phyloP scores from a whole-genome alignment of 2,329 filamentous ascomycete genomes.

The Aspergillus latus region DNA sequence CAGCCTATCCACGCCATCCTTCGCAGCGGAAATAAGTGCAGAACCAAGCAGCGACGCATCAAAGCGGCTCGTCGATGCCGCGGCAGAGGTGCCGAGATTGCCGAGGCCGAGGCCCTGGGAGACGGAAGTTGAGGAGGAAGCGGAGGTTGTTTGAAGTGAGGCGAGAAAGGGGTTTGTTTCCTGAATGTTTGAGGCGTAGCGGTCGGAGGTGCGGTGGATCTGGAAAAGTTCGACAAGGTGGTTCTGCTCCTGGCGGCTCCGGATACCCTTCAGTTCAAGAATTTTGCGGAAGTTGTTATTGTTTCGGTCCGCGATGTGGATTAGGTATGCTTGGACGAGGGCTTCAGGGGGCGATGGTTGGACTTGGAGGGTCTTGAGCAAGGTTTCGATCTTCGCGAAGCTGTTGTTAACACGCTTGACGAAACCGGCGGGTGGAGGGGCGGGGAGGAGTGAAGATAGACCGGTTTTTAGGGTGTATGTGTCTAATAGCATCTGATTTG shows the following conservation, averaged over 20 bases:
- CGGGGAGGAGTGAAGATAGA: constrained; percentile 52
- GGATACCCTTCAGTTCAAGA: constrained; percentile 89
- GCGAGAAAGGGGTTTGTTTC: constrained; percentile 70
- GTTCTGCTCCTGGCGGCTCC: constrained; percentile 72
- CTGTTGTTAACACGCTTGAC: constrained; percentile 80
- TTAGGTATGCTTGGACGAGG: constrained; percentile 93
- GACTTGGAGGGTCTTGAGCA: constrained; percentile 96
- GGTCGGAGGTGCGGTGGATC: constrained; percentile 68
- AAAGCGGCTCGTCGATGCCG: constrained; percentile 58
- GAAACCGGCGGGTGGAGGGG: constrained; percentile 64
- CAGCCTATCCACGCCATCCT: constrained; percentile 78
- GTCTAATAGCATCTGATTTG: constrained; percentile 80
- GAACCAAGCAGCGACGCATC: constrained; percentile 81
- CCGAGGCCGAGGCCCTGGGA: constrained; percentile 50
- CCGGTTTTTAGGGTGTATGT: constrained; percentile 68
- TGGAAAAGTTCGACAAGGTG: constrained; percentile 89
- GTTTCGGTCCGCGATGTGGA: constrained; percentile 91
- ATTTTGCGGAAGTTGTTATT: constrained; percentile 96
- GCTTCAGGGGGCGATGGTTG: constrained; percentile 87
- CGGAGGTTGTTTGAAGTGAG: constrained; percentile 51
- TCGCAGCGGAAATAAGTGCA: constrained; percentile 81
- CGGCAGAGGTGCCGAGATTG: constrained; percentile 38
- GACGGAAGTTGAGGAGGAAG: constrained; percentile 38
- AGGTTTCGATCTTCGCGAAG: constrained; percentile 83
- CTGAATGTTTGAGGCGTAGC: constrained; percentile 66